Conservation (phyloP, 805 yeast species). For the Maudiozyma serrabonitensis region DNA sequence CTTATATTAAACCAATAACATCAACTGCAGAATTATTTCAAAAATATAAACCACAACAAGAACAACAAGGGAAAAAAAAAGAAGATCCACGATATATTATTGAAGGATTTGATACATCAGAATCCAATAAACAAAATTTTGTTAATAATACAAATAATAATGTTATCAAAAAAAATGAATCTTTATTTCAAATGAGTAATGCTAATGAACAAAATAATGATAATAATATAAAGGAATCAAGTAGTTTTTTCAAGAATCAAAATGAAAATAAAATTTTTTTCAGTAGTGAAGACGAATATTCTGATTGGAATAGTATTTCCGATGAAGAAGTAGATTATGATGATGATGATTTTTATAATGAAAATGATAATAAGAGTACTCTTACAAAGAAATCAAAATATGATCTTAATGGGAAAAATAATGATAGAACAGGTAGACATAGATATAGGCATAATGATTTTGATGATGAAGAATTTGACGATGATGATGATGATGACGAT, state of each 20-base stretch:
- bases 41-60: neutral
- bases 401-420: neutral
- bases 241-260: neutral
- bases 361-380: neutral
- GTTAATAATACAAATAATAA: neutral
- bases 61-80: neutral
- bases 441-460: neutral
- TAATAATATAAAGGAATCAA: slow-evolving; percentile 2
- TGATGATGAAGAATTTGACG: slow-evolving; percentile 8
- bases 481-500: slow-evolving; percentile 20
- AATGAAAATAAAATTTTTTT: slow-evolving; percentile 18
- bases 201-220: neutral
- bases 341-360: slow-evolving; percentile 11
- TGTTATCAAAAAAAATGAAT: slow-evolving; percentile 1
- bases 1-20: neutral
- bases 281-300: slow-evolving; percentile 29
- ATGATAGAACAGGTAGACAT: neutral
- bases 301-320: slow-evolving; percentile 26
- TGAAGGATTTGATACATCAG: slow-evolving; percentile 20
- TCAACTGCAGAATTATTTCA: slow-evolving; percentile 1
- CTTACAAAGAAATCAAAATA: neutral
- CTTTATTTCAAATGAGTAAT: slow-evolving; percentile 1
- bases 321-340: slow-evolving; percentile 21
- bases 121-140: neutral
- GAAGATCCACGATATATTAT: slow-evolving; percentile 16